Conservation (phyloP, 257 asterid genomes). For the Solanum peruvianum region DNA sequence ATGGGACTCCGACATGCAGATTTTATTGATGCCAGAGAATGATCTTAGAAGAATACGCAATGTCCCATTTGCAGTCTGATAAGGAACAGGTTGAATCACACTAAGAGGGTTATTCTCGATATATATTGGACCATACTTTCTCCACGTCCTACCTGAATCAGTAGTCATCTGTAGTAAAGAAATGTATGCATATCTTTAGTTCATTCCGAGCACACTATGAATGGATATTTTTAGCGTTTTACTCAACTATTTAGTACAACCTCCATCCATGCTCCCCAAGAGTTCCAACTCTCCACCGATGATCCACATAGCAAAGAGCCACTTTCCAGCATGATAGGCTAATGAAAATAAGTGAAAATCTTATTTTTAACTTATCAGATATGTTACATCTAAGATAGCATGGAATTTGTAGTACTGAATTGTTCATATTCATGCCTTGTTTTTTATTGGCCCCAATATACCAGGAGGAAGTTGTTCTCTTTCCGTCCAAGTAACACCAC, state of each 20-base stretch:
- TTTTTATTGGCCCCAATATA: constrained; percentile 88
- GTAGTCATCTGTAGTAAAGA: constrained; percentile 44
- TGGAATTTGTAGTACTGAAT: not conserved
- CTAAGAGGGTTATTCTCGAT: constrained; percentile 42
- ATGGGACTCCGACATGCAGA: constrained; percentile 76
- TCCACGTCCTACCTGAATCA: constrained; percentile 80
- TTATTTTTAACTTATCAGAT: not conserved
- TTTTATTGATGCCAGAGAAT: constrained; percentile 38
- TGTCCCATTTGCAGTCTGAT: constrained; percentile 60
- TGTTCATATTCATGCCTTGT: constrained; percentile 41
- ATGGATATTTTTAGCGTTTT: not conserved
- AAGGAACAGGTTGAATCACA: constrained; percentile 94
- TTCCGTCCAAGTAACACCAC: constrained; percentile 71
- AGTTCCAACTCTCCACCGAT: constrained; percentile 97
- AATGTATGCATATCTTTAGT: not conserved
- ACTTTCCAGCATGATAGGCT: constrained; percentile 83
- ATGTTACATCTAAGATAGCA: not conserved
- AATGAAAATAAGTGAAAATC: not conserved
- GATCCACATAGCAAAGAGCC: constrained; percentile 94
- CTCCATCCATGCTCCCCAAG: constrained; percentile 99
- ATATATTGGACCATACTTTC: constrained; percentile 83
- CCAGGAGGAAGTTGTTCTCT: constrained; percentile 97
- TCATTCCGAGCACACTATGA: not conserved
- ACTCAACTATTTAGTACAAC: constrained; percentile 15
- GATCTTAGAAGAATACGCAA: constrained; percentile 78